Evolutionary conservation across 306 rosid species (phyloP).

Genomic region (Rosa multiflora): DNA sequence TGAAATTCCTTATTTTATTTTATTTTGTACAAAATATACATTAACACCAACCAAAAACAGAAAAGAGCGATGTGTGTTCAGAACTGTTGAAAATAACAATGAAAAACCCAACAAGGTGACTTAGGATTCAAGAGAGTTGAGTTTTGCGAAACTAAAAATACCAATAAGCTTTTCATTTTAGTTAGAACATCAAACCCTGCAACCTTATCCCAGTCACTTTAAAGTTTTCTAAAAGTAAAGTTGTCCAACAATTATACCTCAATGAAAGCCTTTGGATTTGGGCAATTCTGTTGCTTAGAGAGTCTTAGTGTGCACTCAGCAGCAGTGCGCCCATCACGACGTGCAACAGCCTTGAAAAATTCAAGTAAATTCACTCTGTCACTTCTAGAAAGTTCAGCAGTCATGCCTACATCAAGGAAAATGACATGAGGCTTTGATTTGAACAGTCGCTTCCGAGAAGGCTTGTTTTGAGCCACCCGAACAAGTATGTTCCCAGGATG

Average conservation of each 20-base stretch:
- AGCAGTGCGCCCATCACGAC: constrained; percentile 92
- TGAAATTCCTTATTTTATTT: background rate
- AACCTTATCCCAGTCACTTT: background rate
- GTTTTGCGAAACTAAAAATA: background rate
- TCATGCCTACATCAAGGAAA: constrained; percentile 99
- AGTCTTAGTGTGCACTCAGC: constrained; percentile 79
- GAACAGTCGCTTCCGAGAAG: constrained; percentile 69
- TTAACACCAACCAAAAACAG: background rate
- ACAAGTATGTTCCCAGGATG: constrained; percentile 99
- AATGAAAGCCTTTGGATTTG: constrained; percentile 89
- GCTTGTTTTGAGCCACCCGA: constrained; percentile 63
- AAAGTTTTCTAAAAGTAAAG: background rate
- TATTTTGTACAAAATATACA: background rate
- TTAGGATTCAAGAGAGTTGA: background rate
- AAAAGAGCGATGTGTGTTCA: background rate
- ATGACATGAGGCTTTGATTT: constrained; percentile 94
- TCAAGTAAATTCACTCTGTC: constrained; percentile 86
- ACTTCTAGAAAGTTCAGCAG: constrained; percentile 92
- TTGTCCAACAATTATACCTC: constrained; percentile 51
- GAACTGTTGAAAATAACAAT: background rate
- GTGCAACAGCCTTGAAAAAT: constrained; percentile 91
- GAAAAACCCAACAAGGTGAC: background rate
- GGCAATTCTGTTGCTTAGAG: constrained; percentile 90
- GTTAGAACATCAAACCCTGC: background rate
- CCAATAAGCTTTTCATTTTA: background rate